Evolutionary conservation across 129 eudicot genomes (phyloP), one percentile per base, ranked within the genome.

Genomic region (Ambrosia trifida): DNA sequence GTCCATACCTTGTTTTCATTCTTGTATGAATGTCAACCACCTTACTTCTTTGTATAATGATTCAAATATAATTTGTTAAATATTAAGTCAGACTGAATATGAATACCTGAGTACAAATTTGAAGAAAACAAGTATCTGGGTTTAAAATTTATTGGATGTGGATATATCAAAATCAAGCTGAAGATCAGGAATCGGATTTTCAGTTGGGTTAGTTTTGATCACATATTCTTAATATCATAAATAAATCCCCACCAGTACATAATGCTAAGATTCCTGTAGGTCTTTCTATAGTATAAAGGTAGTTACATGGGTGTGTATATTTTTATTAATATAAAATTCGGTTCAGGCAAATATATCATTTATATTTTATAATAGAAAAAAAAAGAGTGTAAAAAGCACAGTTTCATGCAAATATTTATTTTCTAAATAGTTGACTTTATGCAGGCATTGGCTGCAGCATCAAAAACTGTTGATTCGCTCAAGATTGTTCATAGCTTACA

Each of bases 401-500:
- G 7, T 41, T 65, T 24, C 35, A 43, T 35, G 46, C 30, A 65
- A 1, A 17, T 11, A 18, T 0, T 38, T 77, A 54, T 28, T 44
- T 62, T 62, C 36, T 16, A 9, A 10, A 73, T 70, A 61, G 54
- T 46, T 24, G 51, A 64, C 20, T 64, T 50, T 66, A 59, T 79
- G 84, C 95, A 86, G 96, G 98, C 96, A 41, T 70, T 89, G 66
- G 98, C 96, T 66, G 98, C 98, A 65, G 97, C 96, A 54, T 84
- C 94, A 63, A 91, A 91, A 83, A 88, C 97, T 64, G 94, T 91
- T 65, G 97, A 92, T 76, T 84, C 86, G 50, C 89, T 86, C 5
- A 92, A 92, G 85, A 81, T 86, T 59, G 89, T 89, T 61, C 98
- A 92, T 69, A 84, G 93, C 78, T 64, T 92, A 67, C 98, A 92